Base-by-base conservation (phyloP, 345 rosid genomes). In the Zanthoxylum bungeanum region DNA sequence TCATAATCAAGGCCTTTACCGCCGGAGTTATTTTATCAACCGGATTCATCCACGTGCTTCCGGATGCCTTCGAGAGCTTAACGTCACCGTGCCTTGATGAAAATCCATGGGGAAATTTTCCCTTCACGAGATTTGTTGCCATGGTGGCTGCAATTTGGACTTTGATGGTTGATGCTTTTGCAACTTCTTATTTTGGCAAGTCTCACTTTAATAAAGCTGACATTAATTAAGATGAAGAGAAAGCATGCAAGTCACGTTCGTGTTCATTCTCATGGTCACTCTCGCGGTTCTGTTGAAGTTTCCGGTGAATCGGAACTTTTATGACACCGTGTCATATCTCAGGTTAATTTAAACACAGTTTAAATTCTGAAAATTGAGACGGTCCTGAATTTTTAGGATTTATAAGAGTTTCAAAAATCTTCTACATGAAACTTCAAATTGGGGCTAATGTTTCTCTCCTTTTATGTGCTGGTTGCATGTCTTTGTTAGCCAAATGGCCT, bases 401-500 rank as follows among this genome's bases (percentile, higher is more conserved):
- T n/a, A n/a, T n/a, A n/a, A n/a, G n/a, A n/a, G n/a, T n/a, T n/a
- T n/a, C n/a, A n/a, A n/a, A n/a, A n/a, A n/a, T n/a, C n/a, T n/a
- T n/a, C n/a, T n/a, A n/a, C n/a, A n/a, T 73, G 1, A 84, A 82
- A 76, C 87, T 89, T 56, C 90, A 85, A 73, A 11, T 88, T 9
- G 87, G 89, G 0, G 90, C 93, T 0, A 74, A 85, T 62, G 30
- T 83, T 37, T 85, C 87, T 2, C 91, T 89, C 49, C 76, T 89
- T 66, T 71, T 87, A 0, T 91, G 95, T 0, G 78, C 90, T 51
- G 89, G 72, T 60, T 88, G 88, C 30, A 88, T 89, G 95, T 80
- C 95, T 61, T 67, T 85, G 4, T 69, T 88, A 34, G 97, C 90
- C 75, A 88, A 77, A 65, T 88, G 95, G 97, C 88, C 91, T n/a